Percentiles rank a stretch among this genome's conserved stretches.
phyloP scores from a whole-genome alignment of 306 rosid genomes.

The Fragaria vesca region DNA sequence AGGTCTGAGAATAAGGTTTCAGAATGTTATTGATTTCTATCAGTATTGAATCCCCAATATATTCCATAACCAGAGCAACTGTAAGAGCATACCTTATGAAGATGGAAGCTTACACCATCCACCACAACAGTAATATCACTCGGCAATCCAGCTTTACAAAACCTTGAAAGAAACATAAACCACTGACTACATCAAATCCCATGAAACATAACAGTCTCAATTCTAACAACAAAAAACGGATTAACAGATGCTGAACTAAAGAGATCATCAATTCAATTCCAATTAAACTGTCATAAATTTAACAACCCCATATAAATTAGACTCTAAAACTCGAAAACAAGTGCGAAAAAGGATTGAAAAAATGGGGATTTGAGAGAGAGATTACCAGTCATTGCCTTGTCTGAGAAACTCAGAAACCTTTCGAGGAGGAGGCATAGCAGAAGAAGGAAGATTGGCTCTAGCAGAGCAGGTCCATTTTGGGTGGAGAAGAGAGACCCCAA shows the following conservation, averaged over 20 bases:
- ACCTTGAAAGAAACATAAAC: conserved; percentile 44
- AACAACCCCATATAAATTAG: neutral
- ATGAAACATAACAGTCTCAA: neutral
- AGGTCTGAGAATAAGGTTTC: neutral
- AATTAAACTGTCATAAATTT: neutral
- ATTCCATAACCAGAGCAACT: neutral
- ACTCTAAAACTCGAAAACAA: neutral
- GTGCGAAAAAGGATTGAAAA: neutral
- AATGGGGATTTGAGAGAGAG: neutral
- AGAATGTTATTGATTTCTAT: neutral
- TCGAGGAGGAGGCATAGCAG: conserved; percentile 71
- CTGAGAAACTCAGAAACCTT: conserved; percentile 74
- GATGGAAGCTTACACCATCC: conserved; percentile 66
- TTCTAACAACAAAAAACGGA: neutral
- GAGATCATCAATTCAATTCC: conserved; percentile 6
- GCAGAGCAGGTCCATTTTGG: conserved; percentile 36
- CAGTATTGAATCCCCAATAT: neutral
- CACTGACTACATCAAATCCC: conserved; percentile 19
- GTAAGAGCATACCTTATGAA: conserved; percentile 62
- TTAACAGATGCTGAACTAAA: neutral
- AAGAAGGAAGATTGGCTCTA: conserved; percentile 26
- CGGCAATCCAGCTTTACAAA: conserved; percentile 63
- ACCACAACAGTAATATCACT: conserved; percentile 65
- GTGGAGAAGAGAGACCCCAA: conserved; percentile 34
- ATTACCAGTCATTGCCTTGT: conserved; percentile 81